Evolutionary conservation across 2,329 filamentous ascomycete genomes (phyloP).

Genomic region (Exophiala alcalophila): DNA sequence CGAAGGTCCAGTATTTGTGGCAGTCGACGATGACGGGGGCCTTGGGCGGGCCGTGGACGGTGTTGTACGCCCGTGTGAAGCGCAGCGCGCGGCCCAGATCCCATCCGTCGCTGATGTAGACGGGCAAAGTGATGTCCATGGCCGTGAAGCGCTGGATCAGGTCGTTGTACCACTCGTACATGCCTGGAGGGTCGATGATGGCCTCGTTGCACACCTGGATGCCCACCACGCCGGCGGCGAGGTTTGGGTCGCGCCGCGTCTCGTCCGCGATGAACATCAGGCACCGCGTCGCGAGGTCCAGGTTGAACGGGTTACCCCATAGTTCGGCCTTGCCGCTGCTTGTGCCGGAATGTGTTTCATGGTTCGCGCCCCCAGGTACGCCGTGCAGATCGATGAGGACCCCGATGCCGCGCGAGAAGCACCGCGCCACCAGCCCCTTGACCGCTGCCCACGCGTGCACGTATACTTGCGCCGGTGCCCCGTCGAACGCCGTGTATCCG

Average conservation of each 20-base stretch:
- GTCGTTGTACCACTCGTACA: constrained; percentile 58
- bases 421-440: constrained; percentile 46
- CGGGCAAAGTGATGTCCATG: constrained; percentile 51
- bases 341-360: constrained; percentile 56
- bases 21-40: constrained; percentile 57
- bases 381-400: constrained; percentile 59
- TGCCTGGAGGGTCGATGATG: constrained; percentile 47
- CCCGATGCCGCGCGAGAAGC: constrained; percentile 50
- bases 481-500: constrained; percentile 51
- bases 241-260: constrained; percentile 33
- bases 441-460: constrained; percentile 53
- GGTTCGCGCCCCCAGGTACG: constrained; percentile 58
- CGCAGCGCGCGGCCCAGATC: constrained; percentile 46
- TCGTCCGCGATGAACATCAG: constrained; percentile 52
- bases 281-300: constrained; percentile 47
- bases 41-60: constrained; percentile 30
- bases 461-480: constrained; percentile 48
- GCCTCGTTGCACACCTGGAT: constrained; percentile 60
- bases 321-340: constrained; percentile 51
- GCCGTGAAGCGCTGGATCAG: constrained; percentile 47
- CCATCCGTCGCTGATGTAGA: constrained; percentile 61
- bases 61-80: constrained; percentile 47
- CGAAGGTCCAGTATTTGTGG: constrained; percentile 59
- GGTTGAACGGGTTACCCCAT: constrained; percentile 47
- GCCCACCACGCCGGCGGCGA: constrained; percentile 47